Evolutionary conservation across 805 yeast species (phyloP).

Genomic region (Candida manassasensis): DNA sequence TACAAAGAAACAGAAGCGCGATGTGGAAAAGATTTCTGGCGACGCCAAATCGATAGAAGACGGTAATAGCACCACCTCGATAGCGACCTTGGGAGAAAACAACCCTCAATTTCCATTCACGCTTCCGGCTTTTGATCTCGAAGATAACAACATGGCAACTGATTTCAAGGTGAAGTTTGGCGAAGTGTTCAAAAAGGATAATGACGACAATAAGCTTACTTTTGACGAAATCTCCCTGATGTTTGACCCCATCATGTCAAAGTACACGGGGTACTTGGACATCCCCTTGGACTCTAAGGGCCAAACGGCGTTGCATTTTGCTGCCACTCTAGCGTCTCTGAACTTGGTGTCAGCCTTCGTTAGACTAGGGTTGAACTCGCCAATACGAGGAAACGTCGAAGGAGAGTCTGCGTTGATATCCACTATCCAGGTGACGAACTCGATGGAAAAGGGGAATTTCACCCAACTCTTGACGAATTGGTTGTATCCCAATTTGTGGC

Average conservation of each 20-base stretch:
- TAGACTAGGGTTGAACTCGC: conserved; percentile 31
- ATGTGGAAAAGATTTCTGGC: conserved; percentile 1
- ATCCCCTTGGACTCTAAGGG: conserved; percentile 37
- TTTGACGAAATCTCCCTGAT: conserved; percentile 20
- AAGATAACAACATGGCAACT: conserved; percentile 22
- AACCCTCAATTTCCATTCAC: conserved; percentile 36
- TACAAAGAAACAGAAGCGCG: conserved; percentile 23
- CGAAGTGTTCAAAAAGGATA: conserved; percentile 33
- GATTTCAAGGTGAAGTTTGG: conserved; percentile 30
- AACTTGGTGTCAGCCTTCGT: conserved; percentile 32
- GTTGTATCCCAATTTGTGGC: conserved; percentile 56
- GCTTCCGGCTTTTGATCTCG: conserved; percentile 25
- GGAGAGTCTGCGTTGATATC: conserved; percentile 50
- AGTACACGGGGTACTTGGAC: conserved; percentile 19
- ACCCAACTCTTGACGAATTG: conserved; percentile 57
- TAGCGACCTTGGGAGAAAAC: conserved; percentile 5
- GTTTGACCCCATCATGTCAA: conserved; percentile 19
- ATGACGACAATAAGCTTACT: conserved; percentile 15
- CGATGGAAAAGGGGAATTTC: conserved; percentile 76
- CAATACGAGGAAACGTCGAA: conserved; percentile 33
- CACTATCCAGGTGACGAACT: conserved; percentile 78
- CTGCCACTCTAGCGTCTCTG: conserved; percentile 35
- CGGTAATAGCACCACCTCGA: background rate
- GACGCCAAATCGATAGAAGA: background rate
- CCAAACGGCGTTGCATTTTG: conserved; percentile 41